Percentiles rank a stretch among this genome's conserved stretches.
Evolutionary conservation across 768 basidiomycete genomes (phyloP).

Genomic region (Podaxis mareebaensis): DNA sequence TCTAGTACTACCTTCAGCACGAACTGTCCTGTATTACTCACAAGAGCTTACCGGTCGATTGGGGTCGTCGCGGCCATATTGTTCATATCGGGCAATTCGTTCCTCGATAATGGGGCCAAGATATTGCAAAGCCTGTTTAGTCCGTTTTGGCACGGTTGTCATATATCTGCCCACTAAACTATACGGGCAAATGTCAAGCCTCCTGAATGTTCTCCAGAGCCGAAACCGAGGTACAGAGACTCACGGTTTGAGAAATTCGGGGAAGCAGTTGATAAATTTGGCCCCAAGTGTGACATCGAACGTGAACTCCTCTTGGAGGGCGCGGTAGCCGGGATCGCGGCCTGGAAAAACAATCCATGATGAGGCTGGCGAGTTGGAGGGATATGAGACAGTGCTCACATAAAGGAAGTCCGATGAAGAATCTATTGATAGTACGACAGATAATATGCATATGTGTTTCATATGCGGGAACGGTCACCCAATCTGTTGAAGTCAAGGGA

Average conservation of each 20-base stretch:
- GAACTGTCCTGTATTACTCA: not conserved
- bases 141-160: constrained; percentile 13
- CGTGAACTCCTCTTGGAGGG: constrained; percentile 31
- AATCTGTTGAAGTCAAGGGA: constrained; percentile 30
- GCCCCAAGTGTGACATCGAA: constrained; percentile 25
- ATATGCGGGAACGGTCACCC: constrained; percentile 32
- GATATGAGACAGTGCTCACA: constrained; percentile 32
- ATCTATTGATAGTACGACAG: constrained; percentile 41
- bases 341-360: constrained; percentile 26
- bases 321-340: constrained; percentile 36
- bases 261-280: constrained; percentile 27
- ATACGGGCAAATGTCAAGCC: not conserved
- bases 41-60: not conserved
- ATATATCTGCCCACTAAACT: constrained; percentile 17
- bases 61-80: not conserved
- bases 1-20: not conserved
- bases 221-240: not conserved
- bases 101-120: constrained; percentile 19
- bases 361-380: not conserved
- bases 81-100: constrained; percentile 7
- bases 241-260: constrained; percentile 32
- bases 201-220: not conserved
- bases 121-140: constrained; percentile 8
- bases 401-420: constrained; percentile 49
- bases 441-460: constrained; percentile 34